A percentile compares a stretch with the other conserved stretches of the same genome.
These are phyloP conservation scores for Neurospora terricola DNA, from an alignment of 495 filamentous ascomycete species.

Conservation along the genomic window DNA sequence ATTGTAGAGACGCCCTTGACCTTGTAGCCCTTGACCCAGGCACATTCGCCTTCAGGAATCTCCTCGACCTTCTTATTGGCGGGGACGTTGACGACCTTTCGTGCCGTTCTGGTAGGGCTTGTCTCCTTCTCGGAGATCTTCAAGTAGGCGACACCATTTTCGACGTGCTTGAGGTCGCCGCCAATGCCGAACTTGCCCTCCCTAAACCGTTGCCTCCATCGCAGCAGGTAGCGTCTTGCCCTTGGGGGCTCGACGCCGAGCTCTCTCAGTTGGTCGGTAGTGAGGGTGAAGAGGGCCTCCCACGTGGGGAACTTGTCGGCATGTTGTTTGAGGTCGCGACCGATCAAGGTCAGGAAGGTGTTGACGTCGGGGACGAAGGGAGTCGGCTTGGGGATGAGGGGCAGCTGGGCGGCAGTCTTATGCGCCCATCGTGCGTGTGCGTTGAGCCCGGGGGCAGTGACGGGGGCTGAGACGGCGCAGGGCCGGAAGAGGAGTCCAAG, in stretches of 20 bases:
- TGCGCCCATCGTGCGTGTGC: constrained; percentile 22
- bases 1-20: constrained; percentile 56
- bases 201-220: constrained; percentile 76
- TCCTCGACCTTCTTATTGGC: constrained; percentile 37
- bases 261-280: constrained; percentile 65
- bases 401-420: constrained; percentile 23
- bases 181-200: constrained; percentile 66
- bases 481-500: constrained; percentile 24
- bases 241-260: constrained; percentile 81
- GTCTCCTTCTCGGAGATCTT: constrained; percentile 52
- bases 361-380: constrained; percentile 75
- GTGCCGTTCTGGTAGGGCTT: constrained; percentile 10
- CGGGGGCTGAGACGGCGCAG: constrained; percentile 5
- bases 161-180: constrained; percentile 63
- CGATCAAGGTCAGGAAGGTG: constrained; percentile 89
- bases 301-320: constrained; percentile 75
- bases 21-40: constrained; percentile 52
- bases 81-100: constrained; percentile 62
- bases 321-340: constrained; percentile 72
- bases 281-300: constrained; percentile 75
- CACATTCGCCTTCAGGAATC: constrained; percentile 28
- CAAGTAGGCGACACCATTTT: constrained; percentile 61
- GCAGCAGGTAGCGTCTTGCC: constrained; percentile 68
- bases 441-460: constrained; percentile 12
- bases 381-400: constrained; percentile 57